Base-by-base conservation (phyloP, 306 rosid genomes). In the Gastrolobium bilobum region DNA sequence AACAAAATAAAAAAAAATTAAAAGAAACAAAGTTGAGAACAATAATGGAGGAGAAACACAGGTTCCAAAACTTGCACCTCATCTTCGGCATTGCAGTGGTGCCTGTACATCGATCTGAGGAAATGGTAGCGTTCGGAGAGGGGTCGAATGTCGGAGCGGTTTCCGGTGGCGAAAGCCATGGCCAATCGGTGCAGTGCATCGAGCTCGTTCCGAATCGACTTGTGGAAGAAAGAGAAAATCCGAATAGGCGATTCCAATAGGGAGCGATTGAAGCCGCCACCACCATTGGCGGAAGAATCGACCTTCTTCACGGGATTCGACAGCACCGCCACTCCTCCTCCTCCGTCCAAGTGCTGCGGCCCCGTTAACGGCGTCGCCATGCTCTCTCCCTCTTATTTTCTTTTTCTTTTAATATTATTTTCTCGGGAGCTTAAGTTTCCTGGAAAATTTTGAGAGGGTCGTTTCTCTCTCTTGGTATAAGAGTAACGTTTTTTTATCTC, bases 31-130 rank as follows among this genome's bases (percentile, higher is more conserved):
- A 51, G 6, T 44, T 26, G 4, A 64, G 62, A 29, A 53, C 4
- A 53, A 57, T 26, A 15, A 30, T 20, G 26, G 26, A 20, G 1
- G 0, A 7, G 46, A n/a, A 68, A 34, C 6, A 76, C 0, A 69
- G 70, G 79, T 48, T 31, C 67, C 37, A 39, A 82, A 84, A 80
- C 80, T 30, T 63, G 81, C 58, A 95, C 99, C 99, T 95, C 98
- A 80, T 95, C 99, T 88, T 95, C 99, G 15, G 98, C 99, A 95
- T 91, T 90, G 93, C 97, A 87, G 83, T 95, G 98, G 81, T 93
- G 93, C 78, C 86, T 89, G 80, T 93, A 95, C 85, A 95, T 91
- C 81, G 94, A 93, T 82, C 93, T 89, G 64, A 93, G 66, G 71
- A 95, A 95, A 93, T 76, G 91, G 67, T 91, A 95, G 14, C 87